Percentiles rank a stretch among this genome's conserved stretches.
phyloP scores from a whole-genome alignment of 2,329 filamentous ascomycete species.

The Ascomycota sp. region DNA sequence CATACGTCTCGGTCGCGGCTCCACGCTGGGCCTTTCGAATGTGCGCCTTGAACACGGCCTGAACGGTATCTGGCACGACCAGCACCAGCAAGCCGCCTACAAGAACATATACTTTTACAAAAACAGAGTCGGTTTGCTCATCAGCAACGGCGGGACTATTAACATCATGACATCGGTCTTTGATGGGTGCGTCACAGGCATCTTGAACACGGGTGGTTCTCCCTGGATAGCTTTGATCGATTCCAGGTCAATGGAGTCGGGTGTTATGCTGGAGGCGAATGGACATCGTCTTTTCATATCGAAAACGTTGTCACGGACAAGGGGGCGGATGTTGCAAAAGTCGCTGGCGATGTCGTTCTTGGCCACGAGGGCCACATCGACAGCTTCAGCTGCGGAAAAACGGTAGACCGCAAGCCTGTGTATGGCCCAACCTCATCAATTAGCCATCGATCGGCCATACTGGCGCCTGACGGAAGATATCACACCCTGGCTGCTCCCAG shows the following conservation, averaged over 20 bases:
- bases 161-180: slow-evolving; percentile 19
- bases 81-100: slow-evolving; percentile 22
- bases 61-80: slow-evolving; percentile 21
- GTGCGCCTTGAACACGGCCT: slow-evolving; percentile 19
- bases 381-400: slow-evolving; percentile 22
- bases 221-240: slow-evolving; percentile 22
- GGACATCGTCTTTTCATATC: slow-evolving; percentile 20
- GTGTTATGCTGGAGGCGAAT: slow-evolving; percentile 16
- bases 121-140: slow-evolving; percentile 15
- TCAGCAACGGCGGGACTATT: slow-evolving; percentile 16
- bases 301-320: slow-evolving; percentile 22
- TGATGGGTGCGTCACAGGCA: slow-evolving; percentile 16
- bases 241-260: slow-evolving; percentile 19
- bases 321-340: slow-evolving; percentile 13
- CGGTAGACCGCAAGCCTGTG: slow-evolving; percentile 17
- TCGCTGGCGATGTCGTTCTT: slow-evolving; percentile 12
- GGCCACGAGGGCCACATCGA: slow-evolving; percentile 12
- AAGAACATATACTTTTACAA: slow-evolving; percentile 22
- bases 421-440: slow-evolving; percentile 14
- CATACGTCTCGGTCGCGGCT: slow-evolving; percentile 19
- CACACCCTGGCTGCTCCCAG: slow-evolving; percentile 18
- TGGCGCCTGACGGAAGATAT: slow-evolving; percentile 17
- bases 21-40: slow-evolving; percentile 19
- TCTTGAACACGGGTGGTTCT: slow-evolving; percentile 15
- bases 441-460: slow-evolving; percentile 12